Evolutionary conservation across 148 eudicot genomes (phyloP).

Genomic region (Simmondsia chinensis): DNA sequence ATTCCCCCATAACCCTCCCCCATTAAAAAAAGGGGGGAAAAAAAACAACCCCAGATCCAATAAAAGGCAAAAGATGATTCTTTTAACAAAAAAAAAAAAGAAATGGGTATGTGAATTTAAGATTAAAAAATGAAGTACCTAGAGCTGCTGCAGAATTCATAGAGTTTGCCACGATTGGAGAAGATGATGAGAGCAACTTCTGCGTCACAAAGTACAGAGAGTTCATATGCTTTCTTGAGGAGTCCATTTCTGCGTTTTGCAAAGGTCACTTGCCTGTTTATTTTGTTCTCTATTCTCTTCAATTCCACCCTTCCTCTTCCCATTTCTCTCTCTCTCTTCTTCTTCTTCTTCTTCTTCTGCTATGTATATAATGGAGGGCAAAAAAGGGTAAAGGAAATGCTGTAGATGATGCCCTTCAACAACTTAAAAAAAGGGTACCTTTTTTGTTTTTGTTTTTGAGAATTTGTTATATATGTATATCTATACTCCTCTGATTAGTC

Average conservation of each 20-base stretch:
- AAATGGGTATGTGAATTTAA: neutral
- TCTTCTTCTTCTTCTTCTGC: neutral
- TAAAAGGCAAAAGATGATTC: neutral
- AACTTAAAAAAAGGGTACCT: no score
- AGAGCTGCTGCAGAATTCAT: conserved; percentile 50
- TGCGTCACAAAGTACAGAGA: conserved; percentile 53
- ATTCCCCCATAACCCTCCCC: conserved; percentile 1
- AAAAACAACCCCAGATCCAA: conserved; percentile 1
- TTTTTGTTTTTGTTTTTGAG: no score
- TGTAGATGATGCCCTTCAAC: no score
- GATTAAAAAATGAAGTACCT: conserved; percentile 20
- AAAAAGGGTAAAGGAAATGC: no score
- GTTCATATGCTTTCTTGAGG: conserved; percentile 58
- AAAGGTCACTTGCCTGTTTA: conserved; percentile 56
- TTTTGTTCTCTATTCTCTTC: conserved; percentile 60
- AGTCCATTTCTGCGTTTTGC: conserved; percentile 59
- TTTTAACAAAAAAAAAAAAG: neutral
- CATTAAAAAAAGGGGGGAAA: no score
- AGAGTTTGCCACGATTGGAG: conserved; percentile 53
- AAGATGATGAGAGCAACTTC: conserved; percentile 63
- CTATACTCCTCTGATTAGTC: no score
- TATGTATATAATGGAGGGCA: no score
- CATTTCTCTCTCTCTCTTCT: conserved; percentile 11
- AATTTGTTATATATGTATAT: no score
- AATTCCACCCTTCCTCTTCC: conserved; percentile 59